phyloP scores from a whole-genome alignment of 2,329 filamentous ascomycete species.

The Calonectria leucothoes region DNA sequence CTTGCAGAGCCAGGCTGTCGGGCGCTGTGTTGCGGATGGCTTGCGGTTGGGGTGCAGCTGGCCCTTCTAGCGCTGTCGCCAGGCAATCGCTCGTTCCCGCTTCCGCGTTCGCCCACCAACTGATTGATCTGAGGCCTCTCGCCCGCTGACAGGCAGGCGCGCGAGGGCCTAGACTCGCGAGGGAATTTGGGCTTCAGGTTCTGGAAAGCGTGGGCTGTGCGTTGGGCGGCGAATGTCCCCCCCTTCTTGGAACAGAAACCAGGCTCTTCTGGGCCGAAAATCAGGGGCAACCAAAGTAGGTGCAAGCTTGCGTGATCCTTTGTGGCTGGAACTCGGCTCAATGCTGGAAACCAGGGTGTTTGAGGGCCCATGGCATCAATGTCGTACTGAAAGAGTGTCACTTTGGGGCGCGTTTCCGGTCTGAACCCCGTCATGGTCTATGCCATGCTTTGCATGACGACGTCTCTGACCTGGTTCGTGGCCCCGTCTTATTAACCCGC shows the following conservation, averaged over 20 bases:
- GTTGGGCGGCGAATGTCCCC: constrained; percentile 7
- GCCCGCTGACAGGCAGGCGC: constrained; percentile 15
- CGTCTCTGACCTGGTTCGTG: neutral
- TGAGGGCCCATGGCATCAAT: constrained; percentile 7
- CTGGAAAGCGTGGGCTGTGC: constrained; percentile 14
- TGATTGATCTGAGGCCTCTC: neutral
- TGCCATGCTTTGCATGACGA: neutral
- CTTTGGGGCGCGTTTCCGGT: neutral
- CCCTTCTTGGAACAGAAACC: neutral
- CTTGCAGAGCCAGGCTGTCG: constrained; percentile 6
- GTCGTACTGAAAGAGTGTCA: constrained; percentile 9
- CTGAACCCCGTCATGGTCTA: neutral
- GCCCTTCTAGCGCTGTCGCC: neutral
- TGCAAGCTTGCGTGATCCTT: constrained; percentile 30
- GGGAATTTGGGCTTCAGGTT: neutral
- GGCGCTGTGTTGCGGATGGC: neutral
- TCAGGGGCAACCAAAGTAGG: constrained; percentile 14
- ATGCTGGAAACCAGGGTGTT: constrained; percentile 28
- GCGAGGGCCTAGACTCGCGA: constrained; percentile 1
- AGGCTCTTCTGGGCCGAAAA: neutral
- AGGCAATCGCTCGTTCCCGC: neutral
- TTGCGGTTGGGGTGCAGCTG: neutral
- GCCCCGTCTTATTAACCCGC: neutral
- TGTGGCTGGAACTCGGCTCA: constrained; percentile 23
- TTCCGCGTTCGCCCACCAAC: neutral